Percentiles rank a stretch among this genome's conserved stretches.
phyloP scores from a whole-genome alignment of 2,329 filamentous ascomycete genomes.

The Phialemonium atrogriseum region DNA sequence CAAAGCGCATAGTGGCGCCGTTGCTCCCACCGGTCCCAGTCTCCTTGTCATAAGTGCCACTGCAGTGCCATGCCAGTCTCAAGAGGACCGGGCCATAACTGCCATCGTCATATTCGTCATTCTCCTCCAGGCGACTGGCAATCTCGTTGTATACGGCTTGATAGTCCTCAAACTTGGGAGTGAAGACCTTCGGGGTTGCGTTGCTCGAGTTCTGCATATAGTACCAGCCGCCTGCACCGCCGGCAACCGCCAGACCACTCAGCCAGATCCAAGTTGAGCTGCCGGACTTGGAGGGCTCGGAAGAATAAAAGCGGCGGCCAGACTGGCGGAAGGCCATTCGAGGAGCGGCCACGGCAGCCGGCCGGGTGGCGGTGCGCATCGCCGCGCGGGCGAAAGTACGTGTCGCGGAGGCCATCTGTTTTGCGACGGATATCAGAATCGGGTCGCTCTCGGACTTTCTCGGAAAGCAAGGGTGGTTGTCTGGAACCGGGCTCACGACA shows the following conservation, averaged over 20 bases:
- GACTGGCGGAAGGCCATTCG: constrained; percentile 66
- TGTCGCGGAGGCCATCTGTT: constrained; percentile 37
- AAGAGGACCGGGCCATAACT: constrained; percentile 90
- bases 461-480: no score
- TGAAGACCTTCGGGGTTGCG: constrained; percentile 51
- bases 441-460: no score
- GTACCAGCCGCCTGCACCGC: constrained; percentile 57
- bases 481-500: no score
- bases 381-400: constrained; percentile 50
- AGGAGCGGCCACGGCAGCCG: constrained; percentile 49
- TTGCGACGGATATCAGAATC: no score
- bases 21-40: constrained; percentile 90
- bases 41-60: constrained; percentile 82
- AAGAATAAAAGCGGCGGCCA: constrained; percentile 72
- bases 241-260: constrained; percentile 49
- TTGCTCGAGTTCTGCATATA: constrained; percentile 47
- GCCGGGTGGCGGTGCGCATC: constrained; percentile 50
- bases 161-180: constrained; percentile 78
- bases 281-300: constrained; percentile 50
- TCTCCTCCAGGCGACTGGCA: constrained; percentile 70
- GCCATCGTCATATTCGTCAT: constrained; percentile 94
- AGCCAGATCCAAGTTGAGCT: constrained; percentile 45
- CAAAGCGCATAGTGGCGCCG: constrained; percentile 93
- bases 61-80: constrained; percentile 88
- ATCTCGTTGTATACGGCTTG: constrained; percentile 91